Evolutionary conservation across 1,284 basidiomycete genomes (phyloP), one percentile per base, ranked within the genome.

Genomic region (Leccinum huronense): DNA sequence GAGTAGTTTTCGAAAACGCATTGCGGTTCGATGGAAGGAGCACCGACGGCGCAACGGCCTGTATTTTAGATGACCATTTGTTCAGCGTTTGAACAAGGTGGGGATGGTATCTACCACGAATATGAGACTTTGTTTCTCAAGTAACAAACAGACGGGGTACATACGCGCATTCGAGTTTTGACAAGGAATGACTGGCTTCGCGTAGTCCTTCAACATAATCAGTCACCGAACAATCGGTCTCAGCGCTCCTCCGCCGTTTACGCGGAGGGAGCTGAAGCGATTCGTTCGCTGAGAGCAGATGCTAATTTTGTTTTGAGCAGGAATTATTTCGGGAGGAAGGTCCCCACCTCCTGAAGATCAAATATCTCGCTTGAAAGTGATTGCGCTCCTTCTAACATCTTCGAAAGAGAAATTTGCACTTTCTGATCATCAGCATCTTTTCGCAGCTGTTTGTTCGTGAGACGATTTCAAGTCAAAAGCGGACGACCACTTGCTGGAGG

Each of bases 61-160:
- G 92, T 57, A 97, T 91, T 79, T 97, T 98, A 40, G 89, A 83
- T 7, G 92, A 95, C 95, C 95, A 98, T 78, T 97, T 97, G 58
- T 83, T 80, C 19, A 98, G 82, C 2, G 92, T 94, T 63, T 87
- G 86, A 48, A 94, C 76, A 14, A 93, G 80, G 68, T 88, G 80
- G 2, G 86, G 82, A 71, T 94, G 92, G 61, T 85, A 85, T 45
- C 87, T 89, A 60, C 11, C 1, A 5, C 23, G 16, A 54, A 19
- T 8, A 40, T 75, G 10, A 70, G 65, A 58, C 36, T 59, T 45
- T 38, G 13, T 23, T 10, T 63, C 45, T 60, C 59, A 11, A 55
- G 51, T 59, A 53, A 59, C 58, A 23, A 59, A 40, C 53, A 23
- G 45, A 56, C n/a, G 31, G 57, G 23, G 56, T 30, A 78, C 85